phyloP scores from a whole-genome alignment of 1,284 basidiomycete species.

The Amylostereum areolatum region DNA sequence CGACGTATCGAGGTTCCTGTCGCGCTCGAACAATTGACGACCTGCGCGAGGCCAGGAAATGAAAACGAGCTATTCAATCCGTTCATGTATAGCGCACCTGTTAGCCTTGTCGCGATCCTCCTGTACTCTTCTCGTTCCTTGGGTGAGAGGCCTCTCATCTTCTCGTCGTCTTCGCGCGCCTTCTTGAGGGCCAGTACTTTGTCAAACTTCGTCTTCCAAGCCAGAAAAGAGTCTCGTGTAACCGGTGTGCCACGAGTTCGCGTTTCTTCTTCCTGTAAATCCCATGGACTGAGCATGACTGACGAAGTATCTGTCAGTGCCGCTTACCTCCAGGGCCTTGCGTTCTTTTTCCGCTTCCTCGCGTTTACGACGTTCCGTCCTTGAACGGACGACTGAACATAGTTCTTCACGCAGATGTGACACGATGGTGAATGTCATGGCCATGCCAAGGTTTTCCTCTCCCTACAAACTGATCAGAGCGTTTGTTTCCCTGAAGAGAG shows the following conservation, averaged over 20 bases:
- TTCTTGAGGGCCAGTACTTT: conserved; percentile 57
- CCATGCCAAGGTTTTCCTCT: conserved; percentile 90
- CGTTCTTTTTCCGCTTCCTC: conserved; percentile 71
- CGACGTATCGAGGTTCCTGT: conserved; percentile 58
- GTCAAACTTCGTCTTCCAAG: conserved; percentile 80
- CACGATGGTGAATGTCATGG: conserved; percentile 95
- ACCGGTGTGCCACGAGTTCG: conserved; percentile 89
- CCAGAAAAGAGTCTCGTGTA: conserved; percentile 73
- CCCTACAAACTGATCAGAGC: conserved; percentile 36
- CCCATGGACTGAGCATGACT: conserved; percentile 1
- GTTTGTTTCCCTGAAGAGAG: conserved; percentile 1
- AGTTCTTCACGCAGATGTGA: conserved; percentile 83
- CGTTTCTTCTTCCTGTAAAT: conserved; percentile 74
- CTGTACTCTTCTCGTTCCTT: conserved; percentile 91
- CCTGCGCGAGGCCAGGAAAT: conserved; percentile 40
- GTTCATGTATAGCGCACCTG: conserved; percentile 45
- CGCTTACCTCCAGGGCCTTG: conserved; percentile 64
- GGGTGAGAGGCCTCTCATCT: conserved; percentile 64
- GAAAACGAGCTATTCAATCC: conserved; percentile 4
- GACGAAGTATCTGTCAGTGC: background rate
- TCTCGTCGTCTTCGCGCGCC: conserved; percentile 76
- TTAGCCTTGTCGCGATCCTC: conserved; percentile 55
- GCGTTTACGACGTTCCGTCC: conserved; percentile 51
- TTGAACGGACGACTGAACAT: conserved; percentile 53
- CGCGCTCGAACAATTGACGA: conserved; percentile 83